phyloP scores from a whole-genome alignment of 345 rosid genomes.

The Hibiscus syriacus region DNA sequence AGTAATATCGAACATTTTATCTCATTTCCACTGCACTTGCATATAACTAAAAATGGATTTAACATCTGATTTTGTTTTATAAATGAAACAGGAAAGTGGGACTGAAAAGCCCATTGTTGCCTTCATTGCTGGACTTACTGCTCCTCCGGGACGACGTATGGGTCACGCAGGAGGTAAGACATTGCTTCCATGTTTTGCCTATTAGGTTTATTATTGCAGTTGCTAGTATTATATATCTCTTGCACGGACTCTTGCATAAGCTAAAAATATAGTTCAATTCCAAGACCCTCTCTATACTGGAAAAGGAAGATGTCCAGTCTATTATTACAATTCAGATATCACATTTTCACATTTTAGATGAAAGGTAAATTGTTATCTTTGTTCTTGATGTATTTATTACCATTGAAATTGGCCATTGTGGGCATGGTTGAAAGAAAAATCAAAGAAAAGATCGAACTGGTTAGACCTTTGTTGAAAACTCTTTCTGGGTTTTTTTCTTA shows the following conservation, averaged over 20 bases:
- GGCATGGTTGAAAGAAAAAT: too few species aligned
- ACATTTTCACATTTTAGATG: neutral
- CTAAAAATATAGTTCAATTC: neutral
- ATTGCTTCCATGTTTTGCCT: neutral
- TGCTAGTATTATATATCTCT: neutral
- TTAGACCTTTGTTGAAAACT: too few species aligned
- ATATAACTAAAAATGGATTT: neutral
- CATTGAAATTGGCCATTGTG: too few species aligned
- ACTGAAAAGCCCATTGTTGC: conserved; percentile 94
- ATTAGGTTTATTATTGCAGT: neutral
- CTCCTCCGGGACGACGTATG: conserved; percentile 98
- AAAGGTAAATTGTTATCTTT: too few species aligned
- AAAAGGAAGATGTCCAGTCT: neutral
- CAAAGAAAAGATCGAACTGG: too few species aligned
- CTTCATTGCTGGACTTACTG: conserved; percentile 96
- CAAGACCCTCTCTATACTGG: neutral
- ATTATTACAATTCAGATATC: too few species aligned
- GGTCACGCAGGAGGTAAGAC: conserved; percentile 96
- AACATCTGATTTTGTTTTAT: neutral
- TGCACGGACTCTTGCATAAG: neutral
- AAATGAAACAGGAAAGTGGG: conserved; percentile 73
- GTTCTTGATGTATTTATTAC: too few species aligned
- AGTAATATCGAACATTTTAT: neutral
- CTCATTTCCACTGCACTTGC: neutral
- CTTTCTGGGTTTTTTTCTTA: too few species aligned